Percentiles rank a stretch among this genome's conserved stretches.
phyloP scores from a whole-genome alignment of 2,329 filamentous ascomycete species.

The Gnomoniopsis sp. region DNA sequence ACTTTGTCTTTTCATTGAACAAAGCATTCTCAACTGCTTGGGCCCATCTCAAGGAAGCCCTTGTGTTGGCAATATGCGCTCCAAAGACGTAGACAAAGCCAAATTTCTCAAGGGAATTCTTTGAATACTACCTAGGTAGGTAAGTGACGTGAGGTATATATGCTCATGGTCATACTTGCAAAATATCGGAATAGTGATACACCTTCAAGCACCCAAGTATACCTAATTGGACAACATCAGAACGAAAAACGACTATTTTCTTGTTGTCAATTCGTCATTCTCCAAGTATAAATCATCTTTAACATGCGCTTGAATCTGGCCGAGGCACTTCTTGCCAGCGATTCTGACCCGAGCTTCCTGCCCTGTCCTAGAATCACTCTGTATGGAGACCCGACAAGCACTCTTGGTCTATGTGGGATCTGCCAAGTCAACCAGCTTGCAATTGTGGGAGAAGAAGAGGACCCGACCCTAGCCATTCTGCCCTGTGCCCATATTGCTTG shows the following conservation, averaged over 20 bases:
- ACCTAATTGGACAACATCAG: no score
- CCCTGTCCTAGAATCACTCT: constrained; percentile 10
- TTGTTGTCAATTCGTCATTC: no score
- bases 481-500: constrained; percentile 15
- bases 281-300: no score
- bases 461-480: not conserved
- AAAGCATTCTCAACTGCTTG: not conserved
- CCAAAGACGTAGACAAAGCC: no score
- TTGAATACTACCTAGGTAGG: no score
- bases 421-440: constrained; percentile 7
- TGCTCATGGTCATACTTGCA: no score
- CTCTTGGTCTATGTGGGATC: constrained; percentile 3
- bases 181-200: no score
- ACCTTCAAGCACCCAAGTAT: no score
- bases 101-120: no score
- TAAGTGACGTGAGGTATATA: no score
- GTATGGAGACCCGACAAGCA: not conserved
- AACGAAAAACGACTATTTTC: no score
- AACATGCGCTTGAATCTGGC: not conserved
- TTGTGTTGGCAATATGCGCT: no score
- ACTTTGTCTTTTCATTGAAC: not conserved
- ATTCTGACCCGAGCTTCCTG: constrained; percentile 3
- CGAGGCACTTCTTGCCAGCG: constrained; percentile 7
- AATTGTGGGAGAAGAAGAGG: not conserved
- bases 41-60: not conserved